Evolutionary conservation across 345 rosid species (phyloP).

Genomic region (Raphanus sativus): DNA sequence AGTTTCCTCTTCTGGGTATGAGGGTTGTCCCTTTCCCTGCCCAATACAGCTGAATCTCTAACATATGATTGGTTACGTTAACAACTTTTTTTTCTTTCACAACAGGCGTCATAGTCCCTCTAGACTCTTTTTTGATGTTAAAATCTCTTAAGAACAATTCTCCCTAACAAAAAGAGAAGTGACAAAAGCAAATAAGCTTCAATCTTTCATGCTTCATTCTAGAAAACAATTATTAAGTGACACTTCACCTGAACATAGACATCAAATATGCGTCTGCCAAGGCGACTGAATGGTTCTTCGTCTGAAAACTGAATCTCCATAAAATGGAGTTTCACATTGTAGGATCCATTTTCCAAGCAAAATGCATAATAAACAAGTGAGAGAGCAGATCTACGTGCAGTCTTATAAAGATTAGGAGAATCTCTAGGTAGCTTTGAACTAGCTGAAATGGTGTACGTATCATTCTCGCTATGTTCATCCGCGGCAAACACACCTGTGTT

Average conservation of each 20-base stretch:
- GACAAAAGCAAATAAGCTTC: not conserved
- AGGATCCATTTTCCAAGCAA: constrained; percentile 57
- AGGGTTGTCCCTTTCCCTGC: not conserved
- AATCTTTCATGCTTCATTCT: not conserved
- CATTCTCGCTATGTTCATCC: not conserved
- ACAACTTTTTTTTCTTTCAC: not conserved
- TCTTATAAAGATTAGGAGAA: constrained; percentile 38
- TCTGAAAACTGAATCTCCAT: constrained; percentile 58
- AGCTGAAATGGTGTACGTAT: not conserved
- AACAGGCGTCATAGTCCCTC: constrained; percentile 18
- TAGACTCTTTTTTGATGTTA: constrained; percentile 40
- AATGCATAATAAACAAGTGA: constrained; percentile 58
- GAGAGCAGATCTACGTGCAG: constrained; percentile 57
- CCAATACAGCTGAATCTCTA: not conserved
- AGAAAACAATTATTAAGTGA: not conserved
- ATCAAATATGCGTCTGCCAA: constrained; percentile 60
- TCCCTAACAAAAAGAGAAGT: not conserved
- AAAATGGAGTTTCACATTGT: constrained; percentile 58
- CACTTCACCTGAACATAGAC: constrained; percentile 52
- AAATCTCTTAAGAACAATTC: constrained; percentile 16
- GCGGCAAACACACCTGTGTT: constrained; percentile 26
- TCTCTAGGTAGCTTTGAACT: not conserved
- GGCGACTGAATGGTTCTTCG: constrained; percentile 35
- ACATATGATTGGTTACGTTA: constrained; percentile 30
- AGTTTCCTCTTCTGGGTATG: not conserved